Evolutionary conservation across 1,139 yeast species (phyloP), one percentile per base, ranked within the genome.

Genomic region (Yamadazyma friedrichii): DNA sequence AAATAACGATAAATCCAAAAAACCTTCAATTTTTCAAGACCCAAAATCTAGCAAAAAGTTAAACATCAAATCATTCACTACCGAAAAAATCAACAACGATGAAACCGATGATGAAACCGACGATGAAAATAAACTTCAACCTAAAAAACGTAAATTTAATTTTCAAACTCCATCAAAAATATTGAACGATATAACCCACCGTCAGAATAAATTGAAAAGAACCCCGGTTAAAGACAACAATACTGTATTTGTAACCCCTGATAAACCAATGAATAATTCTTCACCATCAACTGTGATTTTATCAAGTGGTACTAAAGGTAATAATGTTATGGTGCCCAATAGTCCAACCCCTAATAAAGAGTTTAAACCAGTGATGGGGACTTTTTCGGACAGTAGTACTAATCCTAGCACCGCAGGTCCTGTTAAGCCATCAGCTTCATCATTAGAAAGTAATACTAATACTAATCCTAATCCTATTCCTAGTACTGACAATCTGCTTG

Each of bases 341-440:
- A 65, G 70, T 42, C 78, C 78, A 6, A 71, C 77, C 2, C 77
- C 77, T 1, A 57, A 56, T 34, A 67, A 67, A 30, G 38, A 53
- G 29, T 47, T 54, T 6, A 60, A 54, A 41, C 78, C 77, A 3
- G 53, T 60, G 2, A 71, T 72, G 77, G 78, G 78, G 1, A 62
- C 70, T 1, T 72, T 72, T 44, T 62, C 69, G 1, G 75, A 69
- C 20, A 26, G 13, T 10, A 31, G 31, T 24, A 15, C 20, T n/a
- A 15, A 12, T 3, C 24, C 5, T 20, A 20, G 24, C 24, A 20
- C 8, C 24, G n/a, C n/a, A n/a, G n/a, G n/a, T n/a, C n/a, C n/a
- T n/a, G n/a, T n/a, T n/a, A 33, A 33, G 22, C 20, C 3, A 25
- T 5, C 9, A 6, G n/a, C 9, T 6, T 6, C 4, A 4, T 4